These are phyloP conservation scores for Aethionema arabicum DNA, from an alignment of 345 rosid genomes.

Conservation along the genomic window DNA sequence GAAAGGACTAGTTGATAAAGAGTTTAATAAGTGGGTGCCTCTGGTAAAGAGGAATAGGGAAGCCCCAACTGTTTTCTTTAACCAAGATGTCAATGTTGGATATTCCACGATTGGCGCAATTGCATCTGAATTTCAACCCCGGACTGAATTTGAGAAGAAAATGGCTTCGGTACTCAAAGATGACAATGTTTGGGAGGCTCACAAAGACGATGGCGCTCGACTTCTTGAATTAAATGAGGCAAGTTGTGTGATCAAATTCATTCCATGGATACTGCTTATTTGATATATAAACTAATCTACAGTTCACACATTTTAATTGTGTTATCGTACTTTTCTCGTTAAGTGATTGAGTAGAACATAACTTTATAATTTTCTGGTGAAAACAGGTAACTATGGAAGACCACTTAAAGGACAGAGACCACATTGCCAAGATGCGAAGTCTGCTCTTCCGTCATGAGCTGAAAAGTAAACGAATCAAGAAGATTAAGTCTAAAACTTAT, in stretches of 20 bases:
- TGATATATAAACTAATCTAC: neutral
- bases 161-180: conserved; percentile 72
- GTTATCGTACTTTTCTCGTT: neutral
- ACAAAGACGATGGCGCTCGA: conserved; percentile 74
- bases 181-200: conserved; percentile 66
- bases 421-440: conserved; percentile 78
- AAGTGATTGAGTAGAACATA: neutral
- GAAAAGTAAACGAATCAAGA: conserved; percentile 78
- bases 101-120: conserved; percentile 93
- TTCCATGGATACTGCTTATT: conserved; percentile 14
- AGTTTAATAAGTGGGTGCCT: conserved; percentile 72
- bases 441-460: conserved; percentile 88
- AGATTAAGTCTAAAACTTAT: conserved; percentile 86
- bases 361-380: conserved; percentile 8
- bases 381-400: conserved; percentile 79
- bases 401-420: conserved; percentile 52
- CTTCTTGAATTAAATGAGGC: conserved; percentile 91
- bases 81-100: conserved; percentile 63
- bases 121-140: conserved; percentile 86
- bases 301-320: neutral
- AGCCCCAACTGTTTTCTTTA: conserved; percentile 73
- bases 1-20: conserved; percentile 56
- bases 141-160: conserved; percentile 91
- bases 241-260: conserved; percentile 24
- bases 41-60: conserved; percentile 82